Evolutionary conservation across 768 basidiomycete genomes (phyloP), one percentile per base, ranked within the genome.

Genomic region (Tulasnella sp.): DNA sequence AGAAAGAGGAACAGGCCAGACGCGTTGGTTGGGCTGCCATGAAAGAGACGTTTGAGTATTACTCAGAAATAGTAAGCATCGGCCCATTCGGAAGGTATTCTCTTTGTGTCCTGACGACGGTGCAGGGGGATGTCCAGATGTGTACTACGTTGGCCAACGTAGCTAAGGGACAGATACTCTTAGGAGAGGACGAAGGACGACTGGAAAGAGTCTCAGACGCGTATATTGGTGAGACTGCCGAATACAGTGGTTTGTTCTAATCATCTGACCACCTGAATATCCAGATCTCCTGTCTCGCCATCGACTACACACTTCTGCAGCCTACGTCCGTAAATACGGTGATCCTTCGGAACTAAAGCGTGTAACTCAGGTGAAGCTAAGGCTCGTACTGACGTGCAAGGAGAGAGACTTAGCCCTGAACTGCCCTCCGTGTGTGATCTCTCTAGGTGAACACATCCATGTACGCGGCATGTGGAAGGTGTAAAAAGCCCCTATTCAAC

Each of bases 121-220:
- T 5, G 60, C 53, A 89, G 84, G 88, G 88, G 12, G 83, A 91
- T 65, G 73, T 88, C 1, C 88, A 89, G 65, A 85, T 82, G 75
- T 89, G 87, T 69, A 80, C 85, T 1, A 79, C 86, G 75, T 66
- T 91, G 15, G 74, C 79, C 2, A 65, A 86, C 1, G 71, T 90
- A 19, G 85, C 82, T 5, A 73, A 76, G 0, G 65, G 73, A 45
- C 84, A 88, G 65, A 71, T 92, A 22, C 34, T 25, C n/a, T 24
- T 56, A 29, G 42, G 9, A n/a, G 44, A 63, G 66, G 38, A 67
- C 87, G n/a, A 68, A 72, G 0, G 67, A 69, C 21, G 66, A 65
- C 71, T 72, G 24, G 65, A 73, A 19, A 74, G 76, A 24, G 84
- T 89, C 60, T 66, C 87, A 17, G 83, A 87, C 61, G 72, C 83